These are phyloP conservation scores for Aspergillus tubingensis DNA, from an alignment of 2,329 filamentous ascomycete genomes.

Conservation along the genomic window DNA sequence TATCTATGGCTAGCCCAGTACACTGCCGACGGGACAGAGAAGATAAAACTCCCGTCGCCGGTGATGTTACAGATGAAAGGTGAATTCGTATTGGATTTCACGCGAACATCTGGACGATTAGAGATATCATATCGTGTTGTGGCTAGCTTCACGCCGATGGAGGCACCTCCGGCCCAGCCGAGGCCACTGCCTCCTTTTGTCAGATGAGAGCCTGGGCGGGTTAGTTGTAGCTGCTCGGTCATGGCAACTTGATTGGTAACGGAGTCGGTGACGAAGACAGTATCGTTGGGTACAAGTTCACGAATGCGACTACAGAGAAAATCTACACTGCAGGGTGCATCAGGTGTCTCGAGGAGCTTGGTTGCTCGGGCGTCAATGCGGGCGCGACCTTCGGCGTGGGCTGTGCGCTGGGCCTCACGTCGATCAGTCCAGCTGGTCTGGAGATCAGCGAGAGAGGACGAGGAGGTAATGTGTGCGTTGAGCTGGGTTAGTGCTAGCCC, in stretches of 20 bases:
- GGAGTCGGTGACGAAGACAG: constrained; percentile 12
- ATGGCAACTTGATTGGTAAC: constrained; percentile 15
- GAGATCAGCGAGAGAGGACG: background rate
- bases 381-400: background rate
- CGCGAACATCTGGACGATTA: background rate
- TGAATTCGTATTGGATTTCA: background rate
- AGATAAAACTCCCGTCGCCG: constrained; percentile 67
- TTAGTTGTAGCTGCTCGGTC: constrained; percentile 11
- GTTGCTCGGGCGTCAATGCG: constrained; percentile 4
- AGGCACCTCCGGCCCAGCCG: constrained; percentile 74
- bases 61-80: constrained; percentile 39
- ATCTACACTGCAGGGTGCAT: constrained; percentile 7
- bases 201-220: constrained; percentile 49
- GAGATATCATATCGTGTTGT: constrained; percentile 18
- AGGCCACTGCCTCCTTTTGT: constrained; percentile 72
- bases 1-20: constrained; percentile 69
- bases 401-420: background rate
- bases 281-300: constrained; percentile 1
- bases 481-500: constrained; percentile 6
- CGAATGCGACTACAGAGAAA: constrained; percentile 11
- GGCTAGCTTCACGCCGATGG: constrained; percentile 73
- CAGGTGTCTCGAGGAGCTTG: background rate
- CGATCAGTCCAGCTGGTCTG: background rate
- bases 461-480: constrained; percentile 6
- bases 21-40: constrained; percentile 63